Percentiles rank a stretch among this genome's conserved stretches.
Conservation (phyloP, 192 early-diverging fungal species). For the Coemansia erecta region DNA sequence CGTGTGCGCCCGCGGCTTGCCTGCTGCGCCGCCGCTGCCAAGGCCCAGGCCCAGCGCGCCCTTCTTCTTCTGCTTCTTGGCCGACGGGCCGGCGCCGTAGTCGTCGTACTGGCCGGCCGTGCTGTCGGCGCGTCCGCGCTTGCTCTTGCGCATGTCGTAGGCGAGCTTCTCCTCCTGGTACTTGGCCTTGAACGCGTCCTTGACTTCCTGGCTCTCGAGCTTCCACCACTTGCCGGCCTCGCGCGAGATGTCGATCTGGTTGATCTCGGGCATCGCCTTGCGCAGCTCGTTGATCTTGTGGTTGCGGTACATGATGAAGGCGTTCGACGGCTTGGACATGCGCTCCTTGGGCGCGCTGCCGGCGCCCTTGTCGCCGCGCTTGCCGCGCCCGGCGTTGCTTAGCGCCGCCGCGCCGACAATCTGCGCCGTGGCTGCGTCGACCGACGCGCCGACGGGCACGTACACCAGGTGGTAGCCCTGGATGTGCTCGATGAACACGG, state of each 20-base stretch:
- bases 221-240: constrained; percentile 45
- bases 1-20: constrained; percentile 43
- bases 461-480: constrained; percentile 30
- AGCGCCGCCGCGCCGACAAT: neutral
- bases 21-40: constrained; percentile 4
- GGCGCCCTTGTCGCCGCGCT: neutral
- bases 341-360: neutral
- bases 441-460: constrained; percentile 11
- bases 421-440: constrained; percentile 11
- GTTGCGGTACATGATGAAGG: constrained; percentile 54
- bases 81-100: neutral
- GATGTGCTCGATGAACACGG: constrained; percentile 34
- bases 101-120: neutral
- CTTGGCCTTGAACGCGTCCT: constrained; percentile 28
- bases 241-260: constrained; percentile 51
- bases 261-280: constrained; percentile 41
- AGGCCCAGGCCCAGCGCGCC: constrained; percentile 8
- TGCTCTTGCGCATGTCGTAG: constrained; percentile 37
- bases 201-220: constrained; percentile 48
- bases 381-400: neutral
- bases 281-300: constrained; percentile 44
- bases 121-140: constrained; percentile 21
- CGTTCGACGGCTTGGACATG: constrained; percentile 37
- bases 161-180: constrained; percentile 41
- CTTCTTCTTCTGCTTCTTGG: constrained; percentile 12